Evolutionary conservation across 371 early-diverging fungal genomes (phyloP).

Genomic region (Aphelidium insulamus): DNA sequence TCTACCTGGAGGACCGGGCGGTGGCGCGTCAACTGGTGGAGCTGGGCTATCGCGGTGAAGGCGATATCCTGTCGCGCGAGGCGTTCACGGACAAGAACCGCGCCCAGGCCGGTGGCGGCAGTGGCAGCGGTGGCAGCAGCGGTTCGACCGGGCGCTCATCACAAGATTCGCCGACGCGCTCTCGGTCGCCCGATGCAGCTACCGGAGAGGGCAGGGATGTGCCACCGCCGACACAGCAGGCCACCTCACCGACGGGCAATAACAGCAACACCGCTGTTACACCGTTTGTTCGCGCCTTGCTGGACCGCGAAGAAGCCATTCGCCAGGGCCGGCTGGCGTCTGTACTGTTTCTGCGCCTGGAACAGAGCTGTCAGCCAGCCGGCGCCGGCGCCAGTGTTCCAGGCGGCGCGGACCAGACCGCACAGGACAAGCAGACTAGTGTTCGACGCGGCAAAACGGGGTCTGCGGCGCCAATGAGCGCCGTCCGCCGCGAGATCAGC

Average conservation of each 20-base stretch:
- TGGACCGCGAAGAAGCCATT: constrained; percentile 27
- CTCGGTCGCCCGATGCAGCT: too few relatives aligned
- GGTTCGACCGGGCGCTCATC: too few relatives aligned
- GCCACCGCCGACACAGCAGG: constrained; percentile 6
- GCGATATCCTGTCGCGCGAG: constrained; percentile 25
- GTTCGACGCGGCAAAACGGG: neutral
- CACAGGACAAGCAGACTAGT: neutral
- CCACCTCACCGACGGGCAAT: constrained; percentile 16
- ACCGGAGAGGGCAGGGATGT: too few relatives aligned
- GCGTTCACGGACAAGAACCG: constrained; percentile 25
- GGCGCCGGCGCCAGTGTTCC: neutral
- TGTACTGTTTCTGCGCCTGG: neutral
- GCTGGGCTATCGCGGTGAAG: constrained; percentile 24
- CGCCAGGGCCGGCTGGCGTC: constrained; percentile 21
- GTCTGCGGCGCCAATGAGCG: constrained; percentile 4
- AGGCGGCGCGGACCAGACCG: neutral
- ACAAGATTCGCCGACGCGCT: too few relatives aligned
- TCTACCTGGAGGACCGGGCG: constrained; percentile 18
- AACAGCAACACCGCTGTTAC: constrained; percentile 14
- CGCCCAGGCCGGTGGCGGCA: constrained; percentile 12
- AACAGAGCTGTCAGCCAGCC: neutral
- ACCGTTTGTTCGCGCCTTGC: constrained; percentile 21
- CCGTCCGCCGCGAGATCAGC: constrained; percentile 18
- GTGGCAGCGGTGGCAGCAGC: too few relatives aligned
- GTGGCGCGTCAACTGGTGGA: constrained; percentile 30